Evolutionary conservation across 768 basidiomycete genomes (phyloP), one percentile per base, ranked within the genome.

Genomic region (Pholiota conissans): DNA sequence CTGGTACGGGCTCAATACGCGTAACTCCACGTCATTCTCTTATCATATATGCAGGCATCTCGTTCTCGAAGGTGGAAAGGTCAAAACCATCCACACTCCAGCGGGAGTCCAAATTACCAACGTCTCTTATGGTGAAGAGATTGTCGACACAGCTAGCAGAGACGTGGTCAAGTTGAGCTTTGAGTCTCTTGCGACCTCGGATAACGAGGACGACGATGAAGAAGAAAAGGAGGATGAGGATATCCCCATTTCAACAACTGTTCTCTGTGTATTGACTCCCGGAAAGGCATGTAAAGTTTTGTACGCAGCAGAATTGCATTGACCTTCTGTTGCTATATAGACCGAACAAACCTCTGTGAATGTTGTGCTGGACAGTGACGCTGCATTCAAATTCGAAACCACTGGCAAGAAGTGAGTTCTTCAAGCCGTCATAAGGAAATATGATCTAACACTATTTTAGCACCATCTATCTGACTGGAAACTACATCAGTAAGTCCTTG

Each of bases 71-170:
- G 85, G 87, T 14, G 86, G 84, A 56, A 71, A 88, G 63, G 73
- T 79, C 58, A 74, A 84, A 67, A 74, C 77, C 51, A 62, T 94
- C 67, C 67, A 78, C 22, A 83, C 89, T 57, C 81, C 82, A 54
- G 80, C 80, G 32, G 89, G 91, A 73, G 74, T 95, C 67, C 80
- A 82, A 67, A 83, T 97, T 67, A 93, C 91, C 67, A 94, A 93
- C 69, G 85, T 87, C 45, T 83, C 93, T 2, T 84, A 95, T 49
- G 89, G 89, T 52, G 88, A 91, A 57, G 79, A 84, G 63, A 75
- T 95, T 56, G 77, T 73, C 35, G 87, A 93, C 69, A 64, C 75
- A 49, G 73, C 76, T 32, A 83, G 80, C 13, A 77, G 90, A 53
- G 86, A 86, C 24, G 81, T 85, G 20, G 76, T 91, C 64, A 92